Evolutionary conservation across 2,329 filamentous ascomycete genomes (phyloP), one percentile per base, ranked within the genome.

Genomic region (Aspergillus quadrilineatus): DNA sequence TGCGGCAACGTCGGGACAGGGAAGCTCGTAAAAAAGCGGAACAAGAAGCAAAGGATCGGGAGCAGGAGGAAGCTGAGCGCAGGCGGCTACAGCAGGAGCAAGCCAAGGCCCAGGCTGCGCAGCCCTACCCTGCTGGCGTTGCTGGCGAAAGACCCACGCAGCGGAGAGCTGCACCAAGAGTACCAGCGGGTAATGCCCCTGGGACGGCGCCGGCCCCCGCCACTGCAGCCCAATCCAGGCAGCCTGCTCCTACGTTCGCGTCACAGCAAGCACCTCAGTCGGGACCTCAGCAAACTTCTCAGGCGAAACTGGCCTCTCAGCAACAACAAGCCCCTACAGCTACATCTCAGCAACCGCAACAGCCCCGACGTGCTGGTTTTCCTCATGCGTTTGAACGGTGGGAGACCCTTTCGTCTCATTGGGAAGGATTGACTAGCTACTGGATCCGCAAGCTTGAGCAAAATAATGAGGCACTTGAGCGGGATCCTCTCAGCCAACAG

Each of bases 301-400:
- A 58, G 26, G 62, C 69, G 22, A 55, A 57, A 6, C 58, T 56
- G 45, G 60, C 62, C 9, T 7, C 55, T 37, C 60, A 65, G 26
- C 61, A 55, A 61, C 64, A 62, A 63, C 69, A 66, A 61, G 64
- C 59, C 57, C 63, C 58, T 26, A n/a, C 42, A 39, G 50, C 32
- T 12, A 22, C 43, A 46, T 15, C 41, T 9, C 50, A 52, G 30
- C 41, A 45, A 15, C 49, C 64, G 66, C 75, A 68, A 41, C 69
- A 69, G 59, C 64, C 69, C 26, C 72, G 67, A 53, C 73, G 86
- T 56, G 90, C 89, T 46, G 87, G 88, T 0, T 97, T 99, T 63
- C 94, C 94, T 0, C 94, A 97, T 74, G 94, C 94, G 0, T 99
- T 99, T 68, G 93, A 99, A 74, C 85, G 94, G 58, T 99, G 94